Evolutionary conservation across 208 protist genomes (phyloP), one percentile per base, ranked within the genome.

Genomic region (Borovskyia barvae): DNA sequence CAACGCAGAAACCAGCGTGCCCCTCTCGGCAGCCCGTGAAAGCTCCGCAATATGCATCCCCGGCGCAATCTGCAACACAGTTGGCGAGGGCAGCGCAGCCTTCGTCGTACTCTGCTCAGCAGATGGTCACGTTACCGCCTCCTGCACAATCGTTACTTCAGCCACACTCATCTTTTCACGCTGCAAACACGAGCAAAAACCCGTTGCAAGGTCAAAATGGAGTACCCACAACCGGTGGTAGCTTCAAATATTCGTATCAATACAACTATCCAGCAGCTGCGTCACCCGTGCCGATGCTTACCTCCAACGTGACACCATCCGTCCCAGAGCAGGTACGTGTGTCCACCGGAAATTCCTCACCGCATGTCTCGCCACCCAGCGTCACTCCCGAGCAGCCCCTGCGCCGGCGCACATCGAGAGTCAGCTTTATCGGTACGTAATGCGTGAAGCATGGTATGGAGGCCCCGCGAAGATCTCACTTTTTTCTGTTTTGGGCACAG

Each of bases 321-420:
- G n/a, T n/a, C n/a, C n/a, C n/a, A n/a, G 12, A 35, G 17, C 54
- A 49, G 19, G 26, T 11, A 9, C 41, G 26, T 14, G 3, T 30
- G 3, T 39, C 29, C 1, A 15, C 12, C 20, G 17, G 29, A 28
- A n/a, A 22, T 30, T 3, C 29, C 11, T 12, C 37, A 12, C 24
- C 59, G 19, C 59, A 49, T 56, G 4, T 43, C 50, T 6, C 50
- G 50, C 11, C 51, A 11, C 41, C 51, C 0, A 20, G 35, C 11
- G 25, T 29, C 5, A 26, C 51, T 3, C 42, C 49, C 5, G 62
- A 68, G 3, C 24, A 51, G n/a, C 33, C 40, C 20, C 52, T 68
- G 52, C 62, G 62, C 5, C 62, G 52, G 2, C 62, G 62, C 12
- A 46, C 32, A 37, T 68, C 62, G 30, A 52, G 48, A 20, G 62